phyloP scores from a whole-genome alignment of 1,284 basidiomycete genomes.

The Peniophora sp. region DNA sequence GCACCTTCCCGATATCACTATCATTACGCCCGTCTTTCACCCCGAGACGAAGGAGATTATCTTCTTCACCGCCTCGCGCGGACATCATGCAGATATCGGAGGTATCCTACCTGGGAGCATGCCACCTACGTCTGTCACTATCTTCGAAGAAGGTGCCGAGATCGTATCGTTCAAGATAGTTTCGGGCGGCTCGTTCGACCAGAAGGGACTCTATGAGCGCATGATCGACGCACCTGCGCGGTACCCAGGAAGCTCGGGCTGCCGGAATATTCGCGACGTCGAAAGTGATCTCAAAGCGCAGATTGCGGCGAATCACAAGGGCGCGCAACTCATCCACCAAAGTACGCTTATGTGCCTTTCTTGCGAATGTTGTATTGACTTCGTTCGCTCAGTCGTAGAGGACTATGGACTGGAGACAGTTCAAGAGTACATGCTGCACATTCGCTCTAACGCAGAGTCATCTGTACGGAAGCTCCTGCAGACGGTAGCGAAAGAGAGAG shows the following conservation, averaged over 20 bases:
- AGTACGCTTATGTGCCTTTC: slow-evolving; percentile 29
- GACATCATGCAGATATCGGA: slow-evolving; percentile 78
- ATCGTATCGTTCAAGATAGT: slow-evolving; percentile 95
- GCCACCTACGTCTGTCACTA: slow-evolving; percentile 86
- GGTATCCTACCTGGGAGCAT: slow-evolving; percentile 84
- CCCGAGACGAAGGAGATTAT: slow-evolving; percentile 62
- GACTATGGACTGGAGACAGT: slow-evolving; percentile 86
- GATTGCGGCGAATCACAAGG: slow-evolving; percentile 95
- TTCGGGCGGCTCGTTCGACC: slow-evolving; percentile 73
- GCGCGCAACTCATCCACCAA: slow-evolving; percentile 73
- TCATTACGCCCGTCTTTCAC: slow-evolving; percentile 86
- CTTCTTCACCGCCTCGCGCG: slow-evolving; percentile 88
- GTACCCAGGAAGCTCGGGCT: slow-evolving; percentile 80
- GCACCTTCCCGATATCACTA: slow-evolving; percentile 81
- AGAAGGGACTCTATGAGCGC: slow-evolving; percentile 64
- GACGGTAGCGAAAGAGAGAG: slow-evolving; percentile 64
- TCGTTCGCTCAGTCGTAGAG: slow-evolving; percentile 51
- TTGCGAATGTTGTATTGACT: neutral
- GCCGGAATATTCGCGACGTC: slow-evolving; percentile 80
- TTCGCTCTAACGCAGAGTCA: slow-evolving; percentile 84
- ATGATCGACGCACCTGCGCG: slow-evolving; percentile 84
- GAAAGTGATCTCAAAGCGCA: slow-evolving; percentile 95
- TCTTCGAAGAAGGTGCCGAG: slow-evolving; percentile 92
- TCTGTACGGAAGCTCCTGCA: slow-evolving; percentile 83
- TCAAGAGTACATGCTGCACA: slow-evolving; percentile 89